Base-by-base conservation (phyloP, 2,329 filamentous ascomycete species). In the Arthroderma sp. region DNA sequence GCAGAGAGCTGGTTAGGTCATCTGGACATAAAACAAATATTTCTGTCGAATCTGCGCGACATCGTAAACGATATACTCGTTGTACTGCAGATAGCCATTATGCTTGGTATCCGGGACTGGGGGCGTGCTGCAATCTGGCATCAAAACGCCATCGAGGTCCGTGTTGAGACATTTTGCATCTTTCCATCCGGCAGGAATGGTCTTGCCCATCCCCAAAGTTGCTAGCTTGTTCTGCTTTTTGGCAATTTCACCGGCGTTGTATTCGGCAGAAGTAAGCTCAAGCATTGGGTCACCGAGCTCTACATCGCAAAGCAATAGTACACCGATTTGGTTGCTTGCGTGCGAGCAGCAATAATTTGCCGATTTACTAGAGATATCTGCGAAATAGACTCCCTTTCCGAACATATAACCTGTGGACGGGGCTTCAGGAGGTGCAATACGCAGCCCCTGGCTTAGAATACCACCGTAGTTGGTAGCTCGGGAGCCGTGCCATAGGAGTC, bases 401-500 rank as follows among this genome's bases (percentile, higher is more conserved):
- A 93, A 94, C 83, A 89, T 89, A 67, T 89, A 87, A 1, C 85
- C 85, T 4, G 72, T 75, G 0, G 79, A 79, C 0, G 86, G 87
- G 0, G 86, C 86, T 61, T 93, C 68, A 1, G 66, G 67, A 0
- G 87, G 87, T 5, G 87, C 87, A 52, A 94, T 94, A n/a, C 86
- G 82, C 5, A 94, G 74, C 51, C 87, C 87, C 62, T 94, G 85
- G 46, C 79, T 83, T 36, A 94, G 75, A 48, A 94, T 94, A 57
- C 86, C 87, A 56, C 82, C 86, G 52, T 81, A 94, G 60, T 94
- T 94, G 43, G 84, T 91, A 30, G 73, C 75, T 31, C 86, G 79
- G 10, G 83, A 88, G 10, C 87, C 86, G 58, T 94, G 87, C 87
- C 87, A 94, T 2, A 94, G 72, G 1, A 94, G 76, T 11, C 84